These are phyloP conservation scores for Solanum verrucosum DNA, from an alignment of 257 asterid species.

Conservation along the genomic window DNA sequence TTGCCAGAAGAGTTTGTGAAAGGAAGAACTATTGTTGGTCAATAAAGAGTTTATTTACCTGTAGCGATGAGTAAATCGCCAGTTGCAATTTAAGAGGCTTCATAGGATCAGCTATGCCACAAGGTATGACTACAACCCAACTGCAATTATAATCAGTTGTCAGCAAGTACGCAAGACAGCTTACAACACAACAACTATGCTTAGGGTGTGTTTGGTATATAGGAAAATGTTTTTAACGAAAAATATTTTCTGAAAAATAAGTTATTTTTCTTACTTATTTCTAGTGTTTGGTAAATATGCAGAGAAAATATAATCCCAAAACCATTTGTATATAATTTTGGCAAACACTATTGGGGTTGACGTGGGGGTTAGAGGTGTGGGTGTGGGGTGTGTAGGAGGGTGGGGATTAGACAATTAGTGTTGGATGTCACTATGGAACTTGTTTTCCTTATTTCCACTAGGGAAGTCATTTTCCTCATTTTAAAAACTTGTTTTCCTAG, in stretches of 20 bases:
- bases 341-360: neutral
- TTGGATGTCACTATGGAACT: neutral
- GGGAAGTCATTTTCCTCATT: neutral
- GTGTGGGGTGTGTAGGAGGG: neutral
- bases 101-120: conserved; percentile 23
- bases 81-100: neutral
- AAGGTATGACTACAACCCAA: conserved; percentile 76
- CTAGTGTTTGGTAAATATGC: neutral
- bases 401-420: neutral
- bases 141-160: conserved; percentile 24
- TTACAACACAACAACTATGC: neutral
- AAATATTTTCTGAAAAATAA: neutral
- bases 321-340: neutral
- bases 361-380: neutral
- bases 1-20: neutral
- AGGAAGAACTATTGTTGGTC: neutral
- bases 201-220: neutral
- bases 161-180: neutral
- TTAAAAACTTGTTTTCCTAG: neutral
- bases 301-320: neutral
- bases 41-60: neutral
- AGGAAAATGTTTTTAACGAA: neutral
- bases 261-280: neutral
- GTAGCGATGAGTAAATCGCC: neutral
- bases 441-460: neutral